Evolutionary conservation across 164 flowering plant genomes (phyloP).

Genomic region (Vitis cinerea): DNA sequence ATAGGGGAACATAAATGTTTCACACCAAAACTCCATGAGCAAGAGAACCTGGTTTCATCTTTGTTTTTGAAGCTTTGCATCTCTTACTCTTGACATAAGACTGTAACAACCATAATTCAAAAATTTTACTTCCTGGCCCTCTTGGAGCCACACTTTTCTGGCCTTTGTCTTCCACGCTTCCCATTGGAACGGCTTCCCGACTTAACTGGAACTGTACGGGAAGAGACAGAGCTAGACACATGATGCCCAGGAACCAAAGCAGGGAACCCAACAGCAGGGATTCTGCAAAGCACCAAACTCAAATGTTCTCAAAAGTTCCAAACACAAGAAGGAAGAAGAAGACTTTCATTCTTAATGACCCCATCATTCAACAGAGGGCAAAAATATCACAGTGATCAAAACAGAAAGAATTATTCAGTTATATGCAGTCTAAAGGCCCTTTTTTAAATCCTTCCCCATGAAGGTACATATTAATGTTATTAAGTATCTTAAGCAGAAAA

Average conservation of each 20-base stretch:
- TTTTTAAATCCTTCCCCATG: too few species aligned
- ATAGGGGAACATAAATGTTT: background rate
- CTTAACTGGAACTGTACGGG: slow-evolving; percentile 32
- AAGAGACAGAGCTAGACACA: slow-evolving; percentile 48
- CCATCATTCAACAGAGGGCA: too few species aligned
- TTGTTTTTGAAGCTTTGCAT: slow-evolving; percentile 68
- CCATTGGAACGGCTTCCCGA: slow-evolving; percentile 27
- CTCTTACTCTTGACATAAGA: slow-evolving; percentile 39
- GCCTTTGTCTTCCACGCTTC: slow-evolving; percentile 29
- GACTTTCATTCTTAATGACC: too few species aligned
- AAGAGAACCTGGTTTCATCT: slow-evolving; percentile 40
- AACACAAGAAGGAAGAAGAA: background rate
- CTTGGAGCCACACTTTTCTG: slow-evolving; percentile 38
- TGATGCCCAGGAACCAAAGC: slow-evolving; percentile 91
- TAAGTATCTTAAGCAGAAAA: too few species aligned
- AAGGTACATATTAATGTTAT: too few species aligned
- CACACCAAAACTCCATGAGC: slow-evolving; percentile 11
- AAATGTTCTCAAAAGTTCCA: background rate
- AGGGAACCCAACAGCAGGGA: slow-evolving; percentile 99
- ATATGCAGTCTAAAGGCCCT: too few species aligned
- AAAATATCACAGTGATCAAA: too few species aligned
- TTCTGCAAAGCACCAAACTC: slow-evolving; percentile 53
- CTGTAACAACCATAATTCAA: slow-evolving; percentile 7
- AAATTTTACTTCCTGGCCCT: slow-evolving; percentile 34
- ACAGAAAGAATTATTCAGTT: too few species aligned